Evolutionary conservation across 2,329 filamentous ascomycete species (phyloP).

Genomic region (Parastagonospora nodorum): DNA sequence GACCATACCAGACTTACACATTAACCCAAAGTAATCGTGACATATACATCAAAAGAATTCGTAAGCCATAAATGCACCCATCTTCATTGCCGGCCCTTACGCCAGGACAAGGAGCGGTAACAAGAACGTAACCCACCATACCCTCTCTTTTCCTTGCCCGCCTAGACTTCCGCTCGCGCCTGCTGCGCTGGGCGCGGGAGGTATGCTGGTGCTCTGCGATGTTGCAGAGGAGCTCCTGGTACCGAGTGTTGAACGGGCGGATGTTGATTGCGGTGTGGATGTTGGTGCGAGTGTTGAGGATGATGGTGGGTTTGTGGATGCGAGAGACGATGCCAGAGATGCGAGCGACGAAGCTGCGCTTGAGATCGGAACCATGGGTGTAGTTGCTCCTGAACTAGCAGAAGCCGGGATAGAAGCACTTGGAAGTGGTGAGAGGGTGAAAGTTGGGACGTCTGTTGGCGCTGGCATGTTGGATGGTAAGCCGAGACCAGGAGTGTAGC

Average conservation of each 20-base stretch:
- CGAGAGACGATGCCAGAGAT: background rate
- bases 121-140: constrained; percentile 41
- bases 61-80: background rate
- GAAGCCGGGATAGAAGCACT: constrained; percentile 8
- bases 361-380: background rate
- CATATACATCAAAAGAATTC: background rate
- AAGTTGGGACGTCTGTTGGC: background rate
- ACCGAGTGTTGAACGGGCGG: constrained; percentile 16
- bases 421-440: constrained; percentile 1
- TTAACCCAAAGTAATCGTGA: background rate
- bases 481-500: constrained; percentile 1
- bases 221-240: constrained; percentile 15
- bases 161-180: constrained; percentile 12
- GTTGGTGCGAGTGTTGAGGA: constrained; percentile 4
- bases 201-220: constrained; percentile 22
- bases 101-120: constrained; percentile 17
- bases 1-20: background rate
- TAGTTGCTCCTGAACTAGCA: too few species aligned
- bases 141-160: constrained; percentile 23
- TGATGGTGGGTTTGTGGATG: constrained; percentile 3
- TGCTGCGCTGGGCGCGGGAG: constrained; percentile 34
- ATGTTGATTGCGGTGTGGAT: constrained; percentile 7
- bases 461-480: background rate
- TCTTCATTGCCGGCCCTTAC: background rate
- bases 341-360: background rate